Base-by-base conservation (phyloP, 768 basidiomycete genomes). In the Pleurotus giganteus region DNA sequence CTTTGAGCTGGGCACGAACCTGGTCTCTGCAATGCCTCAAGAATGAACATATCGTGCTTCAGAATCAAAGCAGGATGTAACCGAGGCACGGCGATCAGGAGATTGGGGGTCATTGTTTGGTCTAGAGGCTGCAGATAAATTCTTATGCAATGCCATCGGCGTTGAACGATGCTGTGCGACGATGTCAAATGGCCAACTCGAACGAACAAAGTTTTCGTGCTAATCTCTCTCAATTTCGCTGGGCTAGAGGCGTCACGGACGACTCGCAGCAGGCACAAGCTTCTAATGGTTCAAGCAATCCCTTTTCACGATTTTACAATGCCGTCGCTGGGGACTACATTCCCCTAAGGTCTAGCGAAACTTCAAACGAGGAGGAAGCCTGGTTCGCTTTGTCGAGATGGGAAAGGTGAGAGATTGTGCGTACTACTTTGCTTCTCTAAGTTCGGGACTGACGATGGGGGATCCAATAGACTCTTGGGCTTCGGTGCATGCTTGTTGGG, bases 301-400 rank as follows among this genome's bases (percentile, higher is more conserved):
- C 91, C 3, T 94, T 98, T 68, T 83, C 89, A 11, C 80, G 93
- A 26, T 91, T 95, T 67, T 96, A 95, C 73, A 89, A 84, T 55
- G 82, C 89, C 15, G 77, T 98, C 47, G 89, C 89, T 7, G 87
- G 87, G 11, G 85, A 88, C 59, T 97, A 97, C 64, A 85, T 98
- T 45, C 97, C 96, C 0, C 74, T 98, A 57, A 79, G 92, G 36
- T 89, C 88, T 2, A 82, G 66, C 58, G 92, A 93, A 60, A 79
- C 84, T 41, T 88, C 88, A 27, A 94, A 93, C 69, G 95, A 99
- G 68, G 96, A 98, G 62, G 94, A 98, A 65, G 95, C 96, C 2
- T 96, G 89, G 80, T 92, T 97, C 70, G 88, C 90, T 39, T 72
- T 95, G 34, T 89, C 89, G 51, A 79, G 94, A 70, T 98, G 96